Conservation (phyloP, 1,139 yeast species). For the Nakaseomyces glabratus region DNA sequence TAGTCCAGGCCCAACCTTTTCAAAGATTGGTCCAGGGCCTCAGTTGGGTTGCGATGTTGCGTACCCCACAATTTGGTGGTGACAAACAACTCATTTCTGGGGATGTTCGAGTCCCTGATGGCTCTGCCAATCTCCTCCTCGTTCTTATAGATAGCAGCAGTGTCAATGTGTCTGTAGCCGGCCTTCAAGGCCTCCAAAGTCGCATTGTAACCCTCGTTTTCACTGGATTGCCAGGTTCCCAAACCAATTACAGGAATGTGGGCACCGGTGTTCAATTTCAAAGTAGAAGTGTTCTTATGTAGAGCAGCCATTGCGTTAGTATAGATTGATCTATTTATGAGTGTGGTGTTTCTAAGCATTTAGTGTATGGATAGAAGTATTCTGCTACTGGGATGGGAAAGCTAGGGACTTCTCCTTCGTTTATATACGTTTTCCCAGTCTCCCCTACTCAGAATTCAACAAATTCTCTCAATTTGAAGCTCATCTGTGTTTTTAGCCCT, state of each 20-base stretch:
- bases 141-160: conserved; percentile 61
- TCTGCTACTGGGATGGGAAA: too few relatives aligned
- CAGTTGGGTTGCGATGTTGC: conserved; percentile 51
- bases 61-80: conserved; percentile 77
- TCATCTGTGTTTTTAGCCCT: too few relatives aligned
- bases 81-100: conserved; percentile 61
- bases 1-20: conserved; percentile 63
- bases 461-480: too few relatives aligned
- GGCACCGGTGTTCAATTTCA: conserved; percentile 52
- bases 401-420: too few relatives aligned
- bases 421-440: too few relatives aligned
- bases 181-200: conserved; percentile 53
- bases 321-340: too few relatives aligned
- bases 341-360: too few relatives aligned
- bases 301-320: too few relatives aligned
- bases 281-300: conserved; percentile 26
- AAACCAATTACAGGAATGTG: conserved; percentile 62
- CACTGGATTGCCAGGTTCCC: conserved; percentile 70
- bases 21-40: conserved; percentile 53
- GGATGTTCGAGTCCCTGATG: conserved; percentile 55
- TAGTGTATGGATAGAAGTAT: too few relatives aligned
- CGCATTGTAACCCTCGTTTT: conserved; percentile 53
- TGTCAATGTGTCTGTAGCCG: conserved; percentile 75
- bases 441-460: too few relatives aligned
- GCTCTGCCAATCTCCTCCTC: conserved; percentile 62